phyloP scores from a whole-genome alignment of 2,329 filamentous ascomycete species.

The Botrytis sinoallii region DNA sequence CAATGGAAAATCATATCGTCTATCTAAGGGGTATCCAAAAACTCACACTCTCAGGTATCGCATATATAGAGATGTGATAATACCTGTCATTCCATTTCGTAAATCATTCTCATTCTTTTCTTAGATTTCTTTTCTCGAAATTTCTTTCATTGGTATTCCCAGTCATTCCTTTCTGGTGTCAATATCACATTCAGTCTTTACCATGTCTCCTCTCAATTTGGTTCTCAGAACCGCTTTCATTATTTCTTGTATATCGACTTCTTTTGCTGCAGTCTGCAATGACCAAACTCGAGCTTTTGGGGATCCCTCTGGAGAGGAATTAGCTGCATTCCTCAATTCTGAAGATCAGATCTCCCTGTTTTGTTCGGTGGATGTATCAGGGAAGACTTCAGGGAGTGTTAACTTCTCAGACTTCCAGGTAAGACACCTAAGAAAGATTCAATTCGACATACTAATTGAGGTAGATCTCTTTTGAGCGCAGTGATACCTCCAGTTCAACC shows the following conservation, averaged over 20 bases:
- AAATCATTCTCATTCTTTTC: neutral
- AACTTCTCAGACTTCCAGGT: neutral
- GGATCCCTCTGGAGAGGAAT: neutral
- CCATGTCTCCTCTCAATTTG: neutral
- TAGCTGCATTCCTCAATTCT: neutral
- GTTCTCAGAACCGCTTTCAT: constrained; percentile 1
- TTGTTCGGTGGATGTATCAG: neutral
- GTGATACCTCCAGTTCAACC: neutral
- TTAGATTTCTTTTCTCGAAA: neutral
- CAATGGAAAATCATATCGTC: neutral
- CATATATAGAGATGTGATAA: neutral
- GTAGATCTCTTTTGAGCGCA: neutral
- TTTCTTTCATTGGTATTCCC: neutral
- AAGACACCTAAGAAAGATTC: neutral
- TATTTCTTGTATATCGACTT: constrained; percentile 1
- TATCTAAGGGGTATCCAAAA: neutral
- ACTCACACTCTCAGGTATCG: neutral
- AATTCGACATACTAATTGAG: neutral
- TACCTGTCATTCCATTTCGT: neutral
- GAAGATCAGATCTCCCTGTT: neutral
- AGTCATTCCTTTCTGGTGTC: neutral
- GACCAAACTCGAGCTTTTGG: neutral
- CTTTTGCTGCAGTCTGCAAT: neutral
- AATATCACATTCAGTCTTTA: neutral
- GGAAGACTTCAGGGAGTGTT: neutral